Base-by-base conservation (phyloP, 257 asterid species). In the Haberlea rhodopensis region DNA sequence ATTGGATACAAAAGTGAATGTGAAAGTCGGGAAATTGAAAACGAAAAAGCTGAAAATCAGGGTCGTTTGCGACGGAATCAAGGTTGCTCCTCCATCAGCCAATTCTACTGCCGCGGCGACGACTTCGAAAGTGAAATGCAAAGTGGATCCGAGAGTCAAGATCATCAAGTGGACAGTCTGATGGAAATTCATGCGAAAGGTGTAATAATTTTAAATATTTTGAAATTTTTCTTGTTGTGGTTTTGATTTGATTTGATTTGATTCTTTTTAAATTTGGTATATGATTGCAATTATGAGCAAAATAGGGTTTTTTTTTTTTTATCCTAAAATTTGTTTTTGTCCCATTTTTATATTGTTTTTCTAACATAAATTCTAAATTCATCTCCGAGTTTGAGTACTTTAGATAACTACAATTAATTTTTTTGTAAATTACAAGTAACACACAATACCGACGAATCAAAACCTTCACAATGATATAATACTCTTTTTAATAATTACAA, bases 81-180 rank as follows among this genome's bases (percentile, higher is more conserved):
- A 57, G 67, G 63, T 82, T 5, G 49, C 85, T 22, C 64, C 73
- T 37, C 91, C 96, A 6, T 65, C 69, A 40, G 91, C 91, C 23
- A 84, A 71, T 37, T 37, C 48, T 3, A 37, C 48, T 3, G 48
- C 48, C 48, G n/a, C 89, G 70, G 75, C 87, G 73, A 34, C 80
- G 2, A 74, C 86, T 1, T 45, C 82, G 0, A 64, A 76, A n/a
- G 87, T 77, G 24, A 84, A 74, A 48, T 88, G 96, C 75, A 68
- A 86, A 77, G 85, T 84, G 16, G 91, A 86, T 71, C 84, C 90
- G 6, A 68, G 88, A 13, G 49, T 88, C 72, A 86, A 85, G 82
- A 88, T 88, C 78, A 76, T 85, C 79, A 83, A 74, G 70, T 87
- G 94, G 95, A 85, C 89, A 8, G 68, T 87, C 51, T 87, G 83